Percentiles rank a stretch among this genome's conserved stretches.
Conservation (phyloP, 441 rosid species). For the Jatropha multifida region DNA sequence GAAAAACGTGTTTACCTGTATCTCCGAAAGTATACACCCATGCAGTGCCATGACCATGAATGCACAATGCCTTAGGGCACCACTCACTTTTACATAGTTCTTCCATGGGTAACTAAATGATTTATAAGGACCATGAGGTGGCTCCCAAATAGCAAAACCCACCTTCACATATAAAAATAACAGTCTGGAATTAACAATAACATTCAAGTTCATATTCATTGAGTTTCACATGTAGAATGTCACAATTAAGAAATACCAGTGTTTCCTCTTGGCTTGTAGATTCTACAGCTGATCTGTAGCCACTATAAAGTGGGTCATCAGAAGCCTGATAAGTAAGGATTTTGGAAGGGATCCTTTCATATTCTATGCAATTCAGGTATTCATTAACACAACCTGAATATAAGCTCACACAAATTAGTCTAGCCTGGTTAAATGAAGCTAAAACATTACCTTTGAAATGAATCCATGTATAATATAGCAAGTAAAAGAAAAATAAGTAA, state of each 20-base stretch:
- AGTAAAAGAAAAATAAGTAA: background rate
- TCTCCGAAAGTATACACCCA: conserved; percentile 79
- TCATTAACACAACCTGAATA: conserved; percentile 48
- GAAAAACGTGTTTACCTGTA: conserved; percentile 48
- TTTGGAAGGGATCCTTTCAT: conserved; percentile 82
- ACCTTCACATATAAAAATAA: conserved; percentile 38
- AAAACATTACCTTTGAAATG: background rate
- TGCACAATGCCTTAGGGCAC: conserved; percentile 73
- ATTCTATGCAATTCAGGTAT: conserved; percentile 73
- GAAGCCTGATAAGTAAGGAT: conserved; percentile 88
- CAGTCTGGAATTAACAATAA: background rate
- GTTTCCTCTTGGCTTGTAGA: conserved; percentile 91
- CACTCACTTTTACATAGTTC: conserved; percentile 66
- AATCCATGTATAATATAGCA: conserved; percentile 3
- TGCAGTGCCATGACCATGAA: conserved; percentile 84
- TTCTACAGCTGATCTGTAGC: conserved; percentile 87
- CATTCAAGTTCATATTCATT: background rate
- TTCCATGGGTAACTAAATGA: conserved; percentile 61
- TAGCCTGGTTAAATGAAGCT: conserved; percentile 2
- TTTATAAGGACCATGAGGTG: conserved; percentile 74
- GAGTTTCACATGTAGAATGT: conserved; percentile 7
- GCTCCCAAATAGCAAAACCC: conserved; percentile 81
- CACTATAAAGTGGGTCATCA: conserved; percentile 86
- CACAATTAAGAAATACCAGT: conserved; percentile 47
- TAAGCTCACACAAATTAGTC: conserved; percentile 22